Evolutionary conservation across 2,329 filamentous ascomycete genomes (phyloP), one percentile per base, ranked within the genome.

Genomic region (Colletotrichum sp.): DNA sequence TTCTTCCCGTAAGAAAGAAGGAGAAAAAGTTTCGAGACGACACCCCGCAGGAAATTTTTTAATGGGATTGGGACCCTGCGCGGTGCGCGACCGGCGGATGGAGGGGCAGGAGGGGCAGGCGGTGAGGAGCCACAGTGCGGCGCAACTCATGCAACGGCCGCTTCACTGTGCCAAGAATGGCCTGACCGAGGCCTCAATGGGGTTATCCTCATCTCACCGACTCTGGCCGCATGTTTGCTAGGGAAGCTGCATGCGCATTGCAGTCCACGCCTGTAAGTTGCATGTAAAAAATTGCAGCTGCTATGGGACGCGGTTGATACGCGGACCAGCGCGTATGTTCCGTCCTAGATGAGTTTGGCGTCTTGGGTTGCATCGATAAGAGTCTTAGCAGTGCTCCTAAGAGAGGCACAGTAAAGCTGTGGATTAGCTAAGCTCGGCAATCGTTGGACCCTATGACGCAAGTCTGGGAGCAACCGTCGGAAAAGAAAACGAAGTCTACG

Each of bases 1-100:
- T 88, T 89, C 88, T 89, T 89, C 88, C 88, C 88, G 85, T 86
- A 86, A 85, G 84, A 88, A 87, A 83, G 84, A 87, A 86, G 83
- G 82, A 84, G 81, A 80, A 83, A 84, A 85, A 83, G 77, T 78
- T 79, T 80, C 79, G 79, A 80, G 75, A 80, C 79, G 78, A 59
- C 66, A 65, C 76, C 66, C 65, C 74, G 79, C 79, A 79, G 79
- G 85, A 84, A 84, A 82, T 87, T 87, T 87, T 87, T 87, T 85
- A 74, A 75, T 52, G 52, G 68, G 60, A 69, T 69, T 48, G 70
- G 74, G 74, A 73, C 57, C 69, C 69, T 75, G 61, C 61, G 73
- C 69, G 16, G 36, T 70, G 74, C 71, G 66, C 67, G 60, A 63
- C 60, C 66, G 65, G 74, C 64, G 59, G n/a, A 59, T 71, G 48